Conservation (phyloP, 805 yeast species). For the Ogataea salicorniae region DNA sequence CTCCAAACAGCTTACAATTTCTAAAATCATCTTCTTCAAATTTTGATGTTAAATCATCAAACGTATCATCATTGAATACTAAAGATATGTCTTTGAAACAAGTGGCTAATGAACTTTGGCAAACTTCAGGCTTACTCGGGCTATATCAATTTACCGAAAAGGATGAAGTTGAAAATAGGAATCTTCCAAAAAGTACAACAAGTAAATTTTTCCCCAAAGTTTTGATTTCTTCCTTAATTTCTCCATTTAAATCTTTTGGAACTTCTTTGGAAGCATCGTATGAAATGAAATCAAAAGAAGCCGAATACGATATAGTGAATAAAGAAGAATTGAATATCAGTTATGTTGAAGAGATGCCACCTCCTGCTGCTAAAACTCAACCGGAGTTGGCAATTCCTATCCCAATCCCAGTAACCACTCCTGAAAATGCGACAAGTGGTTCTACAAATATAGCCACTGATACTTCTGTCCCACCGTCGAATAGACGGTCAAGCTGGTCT, state of each 20-base stretch:
- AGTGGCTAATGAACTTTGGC: too few species aligned
- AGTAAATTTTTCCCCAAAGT: not conserved
- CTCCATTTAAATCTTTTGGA: not conserved
- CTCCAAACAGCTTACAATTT: conserved; percentile 8
- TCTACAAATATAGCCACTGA: not conserved
- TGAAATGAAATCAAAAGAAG: conserved; percentile 6
- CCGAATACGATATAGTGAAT: conserved; percentile 45
- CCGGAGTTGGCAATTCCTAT: not conserved
- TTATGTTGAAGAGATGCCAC: conserved; percentile 1
- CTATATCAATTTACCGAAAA: too few species aligned
- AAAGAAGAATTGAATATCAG: conserved; percentile 22
- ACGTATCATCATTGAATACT: too few species aligned
- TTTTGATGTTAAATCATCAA: too few species aligned
- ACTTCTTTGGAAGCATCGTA: not conserved
- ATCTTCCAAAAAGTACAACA: not conserved
- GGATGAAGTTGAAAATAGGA: not conserved
- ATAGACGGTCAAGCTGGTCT: conserved; percentile 21
- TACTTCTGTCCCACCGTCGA: not conserved
- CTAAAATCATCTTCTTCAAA: not conserved
- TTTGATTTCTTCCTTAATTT: not conserved
- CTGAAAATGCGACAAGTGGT: not conserved
- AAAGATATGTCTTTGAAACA: too few species aligned
- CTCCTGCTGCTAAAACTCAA: not conserved
- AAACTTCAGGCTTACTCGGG: too few species aligned
- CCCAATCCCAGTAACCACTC: not conserved